Percentiles rank a stretch among this genome's conserved stretches.
Evolutionary conservation across 768 basidiomycete genomes (phyloP).

Genomic region (Boletus pseudo-olivaceus): DNA sequence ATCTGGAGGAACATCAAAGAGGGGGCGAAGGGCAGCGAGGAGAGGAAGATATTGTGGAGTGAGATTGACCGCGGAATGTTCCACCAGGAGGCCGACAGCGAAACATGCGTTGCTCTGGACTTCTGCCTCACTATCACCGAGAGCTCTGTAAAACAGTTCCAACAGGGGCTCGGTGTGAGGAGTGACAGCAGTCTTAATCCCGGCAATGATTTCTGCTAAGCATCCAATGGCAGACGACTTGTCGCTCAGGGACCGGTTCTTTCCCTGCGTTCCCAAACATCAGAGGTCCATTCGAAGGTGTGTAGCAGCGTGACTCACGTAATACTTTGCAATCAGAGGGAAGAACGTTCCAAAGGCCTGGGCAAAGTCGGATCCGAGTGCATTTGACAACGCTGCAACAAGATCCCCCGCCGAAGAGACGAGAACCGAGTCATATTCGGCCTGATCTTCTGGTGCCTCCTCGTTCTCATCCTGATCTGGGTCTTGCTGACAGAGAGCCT

Average conservation of each 20-base stretch:
- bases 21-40: conserved; percentile 73
- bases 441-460: conserved; percentile 83
- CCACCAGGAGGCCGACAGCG: conserved; percentile 86
- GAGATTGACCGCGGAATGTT: conserved; percentile 80
- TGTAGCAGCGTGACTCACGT: conserved; percentile 49
- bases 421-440: conserved; percentile 95
- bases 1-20: conserved; percentile 67
- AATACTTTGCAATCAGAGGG: conserved; percentile 88
- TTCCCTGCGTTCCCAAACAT: conserved; percentile 49
- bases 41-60: conserved; percentile 76
- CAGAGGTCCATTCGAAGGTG: not conserved
- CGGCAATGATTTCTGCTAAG: conserved; percentile 92
- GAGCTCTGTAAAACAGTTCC: conserved; percentile 79
- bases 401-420: conserved; percentile 94
- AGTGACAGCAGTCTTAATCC: conserved; percentile 84
- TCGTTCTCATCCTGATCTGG: conserved; percentile 89
- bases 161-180: conserved; percentile 78
- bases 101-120: conserved; percentile 97
- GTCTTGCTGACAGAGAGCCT: conserved; percentile 94
- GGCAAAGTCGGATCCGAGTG: conserved; percentile 81
- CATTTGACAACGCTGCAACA: conserved; percentile 82
- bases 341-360: conserved; percentile 83
- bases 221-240: conserved; percentile 91
- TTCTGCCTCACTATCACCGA: conserved; percentile 84
- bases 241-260: conserved; percentile 83